Evolutionary conservation across 83 land plant genomes (phyloP), one percentile per base, ranked within the genome.

Genomic region (Diphasiastrum complanatum): DNA sequence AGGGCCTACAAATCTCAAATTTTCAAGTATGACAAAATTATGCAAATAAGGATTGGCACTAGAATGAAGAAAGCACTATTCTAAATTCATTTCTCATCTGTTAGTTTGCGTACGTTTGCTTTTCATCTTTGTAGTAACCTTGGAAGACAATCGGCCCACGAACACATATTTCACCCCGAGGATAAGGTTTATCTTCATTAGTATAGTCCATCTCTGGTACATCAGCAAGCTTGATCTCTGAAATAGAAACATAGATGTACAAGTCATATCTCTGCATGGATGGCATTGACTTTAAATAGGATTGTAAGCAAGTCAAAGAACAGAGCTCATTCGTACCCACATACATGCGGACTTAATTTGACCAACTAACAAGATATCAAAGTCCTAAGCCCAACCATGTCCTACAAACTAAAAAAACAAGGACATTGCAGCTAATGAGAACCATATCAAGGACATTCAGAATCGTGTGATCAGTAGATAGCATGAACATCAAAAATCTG

Each of bases 171-270:
- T 48, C 51, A 18, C 51, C 51, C 6, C 51, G 51, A 24, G 51
- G 51, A 18, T 48, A 48, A 18, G 51, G 51, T 18, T 48, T 48
- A 18, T 48, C 51, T 24, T 48, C 23, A 24, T 24, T 48, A 18
- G 51, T 48, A 48, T 48, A 48, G 6, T 48, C 51, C 51, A 48
- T 48, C 51, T 48, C 51, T 5, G 51, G 6, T 6, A 48, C 51
- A 18, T 48, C 51, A 18, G n/a, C 51, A 48, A 48, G 51, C 51
- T 48, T 48, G 6, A 48, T 18, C 18, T 48, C 51, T 48, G 23
- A 6, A 6, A 48, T 18, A 48, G 18, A 5, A 48, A 5, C 23
- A 6, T 18, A 6, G 4, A 48, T 18, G n/a, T 48, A 6, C 51
- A 40, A 40, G 16, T 40, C 43, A 8, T 16, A 40, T 8, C 43